These are phyloP conservation scores for Yamagishiella unicocca DNA, from an alignment of 139 green algal species.

Conservation along the genomic window DNA sequence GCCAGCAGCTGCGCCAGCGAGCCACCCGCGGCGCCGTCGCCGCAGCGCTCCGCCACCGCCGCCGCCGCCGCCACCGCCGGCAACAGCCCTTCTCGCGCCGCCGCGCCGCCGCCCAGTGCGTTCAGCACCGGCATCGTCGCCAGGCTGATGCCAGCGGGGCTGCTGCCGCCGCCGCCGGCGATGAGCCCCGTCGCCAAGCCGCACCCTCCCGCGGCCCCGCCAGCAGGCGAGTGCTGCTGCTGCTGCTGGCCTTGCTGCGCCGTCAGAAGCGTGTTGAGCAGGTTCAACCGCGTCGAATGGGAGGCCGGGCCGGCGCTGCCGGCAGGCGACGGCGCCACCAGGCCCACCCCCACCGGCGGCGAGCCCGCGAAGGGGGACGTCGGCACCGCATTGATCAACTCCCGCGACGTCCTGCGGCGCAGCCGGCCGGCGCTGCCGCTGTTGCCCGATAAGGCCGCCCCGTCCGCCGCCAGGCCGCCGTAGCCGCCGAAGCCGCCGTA, in stretches of 20 bases:
- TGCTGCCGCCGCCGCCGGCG: not conserved
- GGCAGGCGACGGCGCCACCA: not conserved
- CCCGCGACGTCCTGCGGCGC: not conserved
- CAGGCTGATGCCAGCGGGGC: not conserved
- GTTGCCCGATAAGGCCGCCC: not conserved
- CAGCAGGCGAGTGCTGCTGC: too few relatives aligned
- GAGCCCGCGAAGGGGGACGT: not conserved
- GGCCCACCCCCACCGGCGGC: not conserved
- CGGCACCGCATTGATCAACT: slow-evolving; percentile 10
- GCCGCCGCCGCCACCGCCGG: not conserved
- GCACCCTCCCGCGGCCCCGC: not conserved
- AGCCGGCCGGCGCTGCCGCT: not conserved
- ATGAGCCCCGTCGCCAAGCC: not conserved
- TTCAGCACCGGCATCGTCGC: slow-evolving; percentile 24
- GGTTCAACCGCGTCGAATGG: not conserved
- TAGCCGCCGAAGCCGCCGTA: not conserved
- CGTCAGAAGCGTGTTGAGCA: not conserved
- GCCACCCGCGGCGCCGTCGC: not conserved
- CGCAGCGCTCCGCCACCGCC: not conserved
- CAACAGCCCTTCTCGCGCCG: slow-evolving; percentile 33
- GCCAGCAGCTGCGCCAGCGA: too few relatives aligned
- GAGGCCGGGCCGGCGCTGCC: not conserved
- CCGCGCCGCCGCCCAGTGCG: slow-evolving; percentile 33
- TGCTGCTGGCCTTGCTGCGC: not conserved
- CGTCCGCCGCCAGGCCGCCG: not conserved